Conservation (phyloP, 495 filamentous ascomycete genomes). For the Penicillium chermesinum region DNA sequence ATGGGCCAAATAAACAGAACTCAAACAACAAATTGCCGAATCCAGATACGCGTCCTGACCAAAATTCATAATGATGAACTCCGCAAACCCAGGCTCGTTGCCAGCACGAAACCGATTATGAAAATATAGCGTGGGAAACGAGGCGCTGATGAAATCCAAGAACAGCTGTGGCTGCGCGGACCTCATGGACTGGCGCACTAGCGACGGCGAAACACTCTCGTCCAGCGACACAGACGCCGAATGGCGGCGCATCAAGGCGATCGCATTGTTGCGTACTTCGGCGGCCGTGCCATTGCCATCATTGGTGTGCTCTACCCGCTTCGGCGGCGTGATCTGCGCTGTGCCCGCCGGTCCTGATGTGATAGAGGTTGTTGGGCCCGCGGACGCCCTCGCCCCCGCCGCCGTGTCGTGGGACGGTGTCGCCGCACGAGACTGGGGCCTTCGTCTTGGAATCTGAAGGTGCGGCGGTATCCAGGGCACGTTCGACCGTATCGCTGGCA, state of each 20-base stretch:
- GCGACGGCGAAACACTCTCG: constrained; percentile 19
- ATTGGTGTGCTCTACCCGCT: background rate
- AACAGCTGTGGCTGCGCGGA: constrained; percentile 25
- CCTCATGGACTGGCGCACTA: constrained; percentile 22
- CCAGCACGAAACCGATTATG: constrained; percentile 30
- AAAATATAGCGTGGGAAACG: constrained; percentile 30
- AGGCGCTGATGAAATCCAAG: constrained; percentile 25
- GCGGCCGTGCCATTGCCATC: constrained; percentile 11
- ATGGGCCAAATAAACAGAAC: constrained; percentile 26
- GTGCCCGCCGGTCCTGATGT: background rate
- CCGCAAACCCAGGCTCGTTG: constrained; percentile 19
- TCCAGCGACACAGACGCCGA: constrained; percentile 12
- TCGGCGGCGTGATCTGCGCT: constrained; percentile 6
- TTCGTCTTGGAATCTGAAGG: constrained; percentile 36
- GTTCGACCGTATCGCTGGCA: constrained; percentile 32
- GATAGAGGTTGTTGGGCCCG: constrained; percentile 1
- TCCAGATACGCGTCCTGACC: constrained; percentile 25
- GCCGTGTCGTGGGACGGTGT: constrained; percentile 18
- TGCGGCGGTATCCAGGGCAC: constrained; percentile 34
- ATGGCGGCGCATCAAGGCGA: constrained; percentile 25
- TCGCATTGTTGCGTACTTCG: constrained; percentile 22
- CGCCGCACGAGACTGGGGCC: constrained; percentile 25
- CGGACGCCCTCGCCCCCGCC: constrained; percentile 4
- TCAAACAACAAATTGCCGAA: constrained; percentile 27
- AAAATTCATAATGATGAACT: constrained; percentile 21